Conservation (phyloP, 208 protist genomes). For the Wallacemonas sp. region DNA sequence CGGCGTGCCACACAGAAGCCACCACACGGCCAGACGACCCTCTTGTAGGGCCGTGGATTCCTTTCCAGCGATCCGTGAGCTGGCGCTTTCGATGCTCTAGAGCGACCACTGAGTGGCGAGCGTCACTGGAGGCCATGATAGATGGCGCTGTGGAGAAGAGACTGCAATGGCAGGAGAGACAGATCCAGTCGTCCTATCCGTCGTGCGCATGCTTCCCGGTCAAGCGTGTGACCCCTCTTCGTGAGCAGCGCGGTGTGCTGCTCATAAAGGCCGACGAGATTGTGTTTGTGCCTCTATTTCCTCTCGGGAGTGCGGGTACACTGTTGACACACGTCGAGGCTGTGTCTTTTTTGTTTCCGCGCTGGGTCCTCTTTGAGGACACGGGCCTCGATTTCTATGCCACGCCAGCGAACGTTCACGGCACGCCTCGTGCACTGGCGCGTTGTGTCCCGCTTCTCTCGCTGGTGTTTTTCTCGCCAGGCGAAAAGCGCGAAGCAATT, state of each 20-base stretch:
- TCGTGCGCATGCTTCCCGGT: conserved; percentile 30
- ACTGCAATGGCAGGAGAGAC: neutral
- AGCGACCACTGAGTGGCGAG: neutral
- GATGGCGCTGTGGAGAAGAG: neutral
- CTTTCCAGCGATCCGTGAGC: neutral
- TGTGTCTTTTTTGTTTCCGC: conserved; percentile 33
- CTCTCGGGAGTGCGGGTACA: conserved; percentile 7
- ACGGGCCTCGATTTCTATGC: conserved; percentile 45
- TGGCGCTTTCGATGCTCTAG: conserved; percentile 5
- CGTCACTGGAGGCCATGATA: neutral
- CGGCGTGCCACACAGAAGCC: conserved; percentile 3
- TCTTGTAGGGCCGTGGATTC: neutral
- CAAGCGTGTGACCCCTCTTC: conserved; percentile 40
- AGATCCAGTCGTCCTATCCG: neutral
- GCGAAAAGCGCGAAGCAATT: conserved; percentile 26
- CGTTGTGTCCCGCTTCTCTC: conserved; percentile 23
- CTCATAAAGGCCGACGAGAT: conserved; percentile 14
- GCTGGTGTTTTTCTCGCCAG: conserved; percentile 23
- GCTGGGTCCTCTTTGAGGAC: conserved; percentile 36
- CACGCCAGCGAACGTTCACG: conserved; percentile 5
- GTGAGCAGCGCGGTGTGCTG: conserved; percentile 49
- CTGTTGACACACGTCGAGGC: conserved; percentile 2
- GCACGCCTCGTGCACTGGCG: conserved; percentile 6
- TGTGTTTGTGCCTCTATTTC: conserved; percentile 41
- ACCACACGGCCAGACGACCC: neutral